Percentiles rank a stretch among this genome's conserved stretches.
These are phyloP conservation scores for Cryptosporidium baileyi DNA, from an alignment of 169 alveolate species.

Conservation along the genomic window DNA sequence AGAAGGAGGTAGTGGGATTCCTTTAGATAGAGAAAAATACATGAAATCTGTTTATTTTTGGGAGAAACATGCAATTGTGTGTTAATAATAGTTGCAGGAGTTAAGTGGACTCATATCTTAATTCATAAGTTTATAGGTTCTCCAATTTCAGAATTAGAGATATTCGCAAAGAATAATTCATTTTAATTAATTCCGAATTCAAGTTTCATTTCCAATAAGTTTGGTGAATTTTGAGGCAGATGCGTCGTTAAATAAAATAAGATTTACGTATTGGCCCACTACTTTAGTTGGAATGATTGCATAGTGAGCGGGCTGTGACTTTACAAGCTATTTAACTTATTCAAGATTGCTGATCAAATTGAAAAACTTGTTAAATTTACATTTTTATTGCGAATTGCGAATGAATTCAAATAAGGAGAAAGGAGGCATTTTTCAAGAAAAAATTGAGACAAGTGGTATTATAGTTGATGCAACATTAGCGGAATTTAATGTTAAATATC, in stretches of 20 bases:
- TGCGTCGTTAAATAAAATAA: constrained; percentile 9
- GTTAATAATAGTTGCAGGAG: constrained; percentile 44
- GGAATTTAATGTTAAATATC: constrained; percentile 84
- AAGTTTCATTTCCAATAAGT: background rate
- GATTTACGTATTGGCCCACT: constrained; percentile 32
- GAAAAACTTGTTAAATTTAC: background rate
- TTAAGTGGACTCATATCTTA: background rate
- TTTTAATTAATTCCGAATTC: background rate
- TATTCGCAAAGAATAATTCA: background rate
- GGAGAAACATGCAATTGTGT: constrained; percentile 89
- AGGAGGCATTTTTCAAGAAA: constrained; percentile 70
- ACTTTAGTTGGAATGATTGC: background rate
- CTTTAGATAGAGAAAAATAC: constrained; percentile 89
- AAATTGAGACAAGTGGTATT: constrained; percentile 88
- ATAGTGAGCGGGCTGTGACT: background rate
- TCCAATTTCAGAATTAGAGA: background rate
- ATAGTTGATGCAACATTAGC: constrained; percentile 85
- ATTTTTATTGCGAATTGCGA: background rate
- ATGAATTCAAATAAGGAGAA: constrained; percentile 2
- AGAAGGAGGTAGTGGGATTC: constrained; percentile 99
- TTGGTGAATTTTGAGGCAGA: background rate
- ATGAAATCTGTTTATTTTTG: constrained; percentile 93
- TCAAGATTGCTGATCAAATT: no score
- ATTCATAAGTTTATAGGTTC: background rate
- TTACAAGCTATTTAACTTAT: background rate